A percentile compares a stretch with the other conserved stretches of the same genome.
These are phyloP conservation scores for Fomitopsis palustris DNA, from an alignment of 1,284 basidiomycete genomes.

Conservation along the genomic window DNA sequence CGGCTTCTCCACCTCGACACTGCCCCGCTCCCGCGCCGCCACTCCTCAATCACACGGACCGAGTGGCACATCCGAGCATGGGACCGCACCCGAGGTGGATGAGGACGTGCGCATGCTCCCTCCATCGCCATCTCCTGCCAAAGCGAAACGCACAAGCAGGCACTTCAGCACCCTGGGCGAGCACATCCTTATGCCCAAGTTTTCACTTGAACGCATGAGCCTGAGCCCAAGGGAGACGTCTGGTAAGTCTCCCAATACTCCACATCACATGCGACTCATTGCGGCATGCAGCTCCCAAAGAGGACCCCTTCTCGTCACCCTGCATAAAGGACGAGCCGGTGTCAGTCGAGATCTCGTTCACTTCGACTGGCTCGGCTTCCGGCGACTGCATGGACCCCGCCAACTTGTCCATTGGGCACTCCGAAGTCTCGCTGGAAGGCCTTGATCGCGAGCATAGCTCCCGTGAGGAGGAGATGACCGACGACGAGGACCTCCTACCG, in stretches of 20 bases:
- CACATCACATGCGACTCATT: too few species aligned
- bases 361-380: slow-evolving; percentile 23
- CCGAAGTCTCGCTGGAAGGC: slow-evolving; percentile 25
- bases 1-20: slow-evolving; percentile 10
- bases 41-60: slow-evolving; percentile 33
- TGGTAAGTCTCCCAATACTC: neutral
- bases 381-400: slow-evolving; percentile 30
- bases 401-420: slow-evolving; percentile 27
- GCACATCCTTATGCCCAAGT: slow-evolving; percentile 34
- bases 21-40: slow-evolving; percentile 17
- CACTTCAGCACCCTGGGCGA: neutral
- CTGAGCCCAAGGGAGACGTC: neutral
- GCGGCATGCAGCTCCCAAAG: neutral
- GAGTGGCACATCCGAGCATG: slow-evolving; percentile 11
- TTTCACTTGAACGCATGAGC: slow-evolving; percentile 30
- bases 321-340: slow-evolving; percentile 28
- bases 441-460: slow-evolving; percentile 24
- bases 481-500: neutral
- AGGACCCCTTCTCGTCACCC: slow-evolving; percentile 23
- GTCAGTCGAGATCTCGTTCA: slow-evolving; percentile 33
- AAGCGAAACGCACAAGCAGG: slow-evolving; percentile 35
- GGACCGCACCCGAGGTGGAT: slow-evolving; percentile 37
- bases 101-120: slow-evolving; percentile 50
- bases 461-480: slow-evolving; percentile 1
- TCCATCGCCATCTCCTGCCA: slow-evolving; percentile 59